Conservation (phyloP, 495 filamentous ascomycete genomes). For the Trichocladium antarcticum region DNA sequence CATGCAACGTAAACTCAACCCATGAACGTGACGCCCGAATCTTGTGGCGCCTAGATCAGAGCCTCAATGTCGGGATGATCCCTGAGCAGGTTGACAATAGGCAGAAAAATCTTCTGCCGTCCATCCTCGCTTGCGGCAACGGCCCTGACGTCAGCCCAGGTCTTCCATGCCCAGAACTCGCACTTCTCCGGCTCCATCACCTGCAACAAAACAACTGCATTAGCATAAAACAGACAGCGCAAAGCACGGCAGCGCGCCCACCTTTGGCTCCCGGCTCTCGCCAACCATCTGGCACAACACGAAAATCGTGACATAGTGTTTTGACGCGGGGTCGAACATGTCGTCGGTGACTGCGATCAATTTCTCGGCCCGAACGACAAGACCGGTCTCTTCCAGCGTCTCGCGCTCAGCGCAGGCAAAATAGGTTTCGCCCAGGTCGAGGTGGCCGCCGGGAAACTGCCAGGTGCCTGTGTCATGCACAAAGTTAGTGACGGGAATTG, state of each 20-base stretch:
- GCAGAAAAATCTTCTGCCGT: conserved; percentile 41
- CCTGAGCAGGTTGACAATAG: conserved; percentile 42
- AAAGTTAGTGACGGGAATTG: background rate
- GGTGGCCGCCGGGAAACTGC: conserved; percentile 58
- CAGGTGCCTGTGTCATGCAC: conserved; percentile 38
- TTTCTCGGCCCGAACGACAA: conserved; percentile 37
- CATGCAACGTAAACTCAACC: no score
- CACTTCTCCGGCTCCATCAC: conserved; percentile 57
- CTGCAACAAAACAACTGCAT: conserved; percentile 10
- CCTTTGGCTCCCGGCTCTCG: conserved; percentile 37
- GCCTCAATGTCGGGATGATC: conserved; percentile 33
- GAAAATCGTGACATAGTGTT: conserved; percentile 60
- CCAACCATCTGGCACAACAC: conserved; percentile 37
- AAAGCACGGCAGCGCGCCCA: conserved; percentile 21
- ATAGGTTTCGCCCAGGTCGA: conserved; percentile 51
- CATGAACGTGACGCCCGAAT: no score
- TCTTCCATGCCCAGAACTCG: conserved; percentile 50
- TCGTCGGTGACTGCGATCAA: conserved; percentile 50
- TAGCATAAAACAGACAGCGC: background rate
- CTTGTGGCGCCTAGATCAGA: background rate
- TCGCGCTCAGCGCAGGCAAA: conserved; percentile 52
- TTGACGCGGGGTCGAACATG: conserved; percentile 41
- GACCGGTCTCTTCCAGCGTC: conserved; percentile 54
- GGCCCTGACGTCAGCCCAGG: conserved; percentile 37
- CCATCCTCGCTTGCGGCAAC: conserved; percentile 19